Evolutionary conservation across 768 basidiomycete species (phyloP).

Genomic region (Hydnomerulius pinastri): DNA sequence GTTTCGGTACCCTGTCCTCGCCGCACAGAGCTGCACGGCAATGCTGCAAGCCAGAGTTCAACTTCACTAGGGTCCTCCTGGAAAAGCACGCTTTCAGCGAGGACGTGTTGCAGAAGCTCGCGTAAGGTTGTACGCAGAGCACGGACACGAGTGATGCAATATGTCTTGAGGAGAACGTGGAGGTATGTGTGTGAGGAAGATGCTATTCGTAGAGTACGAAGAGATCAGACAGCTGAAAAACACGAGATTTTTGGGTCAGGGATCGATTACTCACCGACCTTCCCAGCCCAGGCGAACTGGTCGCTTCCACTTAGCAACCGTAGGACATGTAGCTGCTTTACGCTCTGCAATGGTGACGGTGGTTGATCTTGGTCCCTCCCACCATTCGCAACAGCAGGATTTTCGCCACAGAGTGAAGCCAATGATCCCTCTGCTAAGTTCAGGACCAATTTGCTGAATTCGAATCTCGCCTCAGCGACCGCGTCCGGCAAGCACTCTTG

Average conservation of each 20-base stretch:
- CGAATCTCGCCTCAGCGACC: slow-evolving; percentile 80
- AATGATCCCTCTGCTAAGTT: slow-evolving; percentile 41
- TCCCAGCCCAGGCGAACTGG: slow-evolving; percentile 77
- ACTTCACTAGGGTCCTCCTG: slow-evolving; percentile 75
- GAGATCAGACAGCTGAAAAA: slow-evolving; percentile 1
- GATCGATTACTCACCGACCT: slow-evolving; percentile 54
- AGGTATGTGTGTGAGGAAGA: slow-evolving; percentile 64
- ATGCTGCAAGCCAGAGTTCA: slow-evolving; percentile 66
- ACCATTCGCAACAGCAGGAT: slow-evolving; percentile 4
- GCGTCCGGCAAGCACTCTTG: slow-evolving; percentile 71
- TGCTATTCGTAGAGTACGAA: no score
- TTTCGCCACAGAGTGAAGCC: slow-evolving; percentile 10
- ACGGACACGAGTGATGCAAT: slow-evolving; percentile 48
- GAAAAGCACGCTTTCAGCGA: slow-evolving; percentile 76
- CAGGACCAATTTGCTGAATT: slow-evolving; percentile 76
- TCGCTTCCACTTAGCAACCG: slow-evolving; percentile 73
- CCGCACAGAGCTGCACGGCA: slow-evolving; percentile 47
- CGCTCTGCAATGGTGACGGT: slow-evolving; percentile 43
- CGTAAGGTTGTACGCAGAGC: slow-evolving; percentile 55
- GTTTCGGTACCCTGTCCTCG: slow-evolving; percentile 40
- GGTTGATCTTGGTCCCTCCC: slow-evolving; percentile 14
- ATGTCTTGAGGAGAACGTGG: slow-evolving; percentile 68
- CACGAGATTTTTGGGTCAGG: not conserved
- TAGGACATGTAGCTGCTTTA: slow-evolving; percentile 77
- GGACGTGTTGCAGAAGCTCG: slow-evolving; percentile 60